Conservation (phyloP, 148 eudicot genomes). For the Chenopodium berlandieri region DNA sequence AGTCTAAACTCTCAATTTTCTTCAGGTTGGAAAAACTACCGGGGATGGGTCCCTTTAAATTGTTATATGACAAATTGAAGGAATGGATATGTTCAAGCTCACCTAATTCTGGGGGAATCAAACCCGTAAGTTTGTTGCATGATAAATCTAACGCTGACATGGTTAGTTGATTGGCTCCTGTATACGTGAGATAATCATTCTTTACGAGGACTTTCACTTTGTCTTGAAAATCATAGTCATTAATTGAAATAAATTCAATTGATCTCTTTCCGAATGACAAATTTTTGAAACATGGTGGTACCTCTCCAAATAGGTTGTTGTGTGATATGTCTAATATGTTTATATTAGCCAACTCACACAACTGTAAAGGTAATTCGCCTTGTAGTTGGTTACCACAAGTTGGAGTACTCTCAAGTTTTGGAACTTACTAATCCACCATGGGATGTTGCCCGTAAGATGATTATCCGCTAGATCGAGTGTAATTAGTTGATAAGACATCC, state of each 20-base stretch:
- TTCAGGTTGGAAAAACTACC: not conserved
- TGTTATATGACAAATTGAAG: not conserved
- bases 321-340: not conserved
- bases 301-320: not conserved
- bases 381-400: not conserved
- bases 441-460: not conserved
- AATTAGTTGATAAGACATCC: not conserved
- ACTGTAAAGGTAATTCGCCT: not conserved
- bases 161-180: accelerated
- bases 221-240: not conserved
- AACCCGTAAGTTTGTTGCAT: not conserved
- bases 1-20: too few species aligned
- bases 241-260: accelerated
- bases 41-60: not conserved
- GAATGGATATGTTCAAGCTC: not conserved
- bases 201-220: not conserved
- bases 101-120: not conserved
- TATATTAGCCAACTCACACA: not conserved
- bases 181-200: not conserved
- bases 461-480: not conserved
- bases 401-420: not conserved
- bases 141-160: not conserved
- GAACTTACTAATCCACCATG: not conserved
- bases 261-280: not conserved
- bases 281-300: not conserved